phyloP scores from a whole-genome alignment of 805 yeast species.

The Candida pseudofarinosa region DNA sequence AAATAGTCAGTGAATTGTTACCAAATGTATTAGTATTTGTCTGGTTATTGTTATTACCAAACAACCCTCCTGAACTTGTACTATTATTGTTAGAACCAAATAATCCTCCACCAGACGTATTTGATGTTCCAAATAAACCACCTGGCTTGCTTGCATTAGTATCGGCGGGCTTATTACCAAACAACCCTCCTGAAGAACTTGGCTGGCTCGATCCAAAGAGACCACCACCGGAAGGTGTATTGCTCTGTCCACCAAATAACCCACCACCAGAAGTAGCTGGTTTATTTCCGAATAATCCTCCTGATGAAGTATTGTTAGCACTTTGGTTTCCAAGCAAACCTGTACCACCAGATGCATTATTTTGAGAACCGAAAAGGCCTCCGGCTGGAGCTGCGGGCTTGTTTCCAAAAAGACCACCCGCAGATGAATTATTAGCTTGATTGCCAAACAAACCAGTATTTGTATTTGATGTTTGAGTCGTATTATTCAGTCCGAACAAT shows the following conservation, averaged over 20 bases:
- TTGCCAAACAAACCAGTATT: conserved; percentile 10
- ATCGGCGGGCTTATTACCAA: conserved; percentile 27
- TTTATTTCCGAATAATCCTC: conserved; percentile 21
- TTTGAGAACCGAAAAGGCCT: conserved; percentile 25
- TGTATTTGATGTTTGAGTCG: conserved; percentile 4
- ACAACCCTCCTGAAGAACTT: conserved; percentile 38
- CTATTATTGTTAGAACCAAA: conserved; percentile 15
- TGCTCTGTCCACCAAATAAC: conserved; percentile 12
- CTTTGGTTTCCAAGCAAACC: conserved; percentile 12
- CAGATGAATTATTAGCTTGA: conserved; percentile 4
- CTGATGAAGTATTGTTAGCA: conserved; percentile 15
- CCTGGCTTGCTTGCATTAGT: conserved; percentile 14
- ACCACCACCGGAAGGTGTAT: conserved; percentile 14
- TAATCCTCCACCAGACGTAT: conserved; percentile 11
- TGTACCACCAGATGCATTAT: conserved; percentile 6
- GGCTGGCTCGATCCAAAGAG: conserved; percentile 21
- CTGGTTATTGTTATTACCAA: conserved; percentile 13
- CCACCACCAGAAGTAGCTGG: conserved; percentile 14
- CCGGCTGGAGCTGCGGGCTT: conserved; percentile 19
- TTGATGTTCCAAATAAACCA: conserved; percentile 38
- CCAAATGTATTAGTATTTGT: conserved; percentile 38
- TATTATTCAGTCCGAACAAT: conserved; percentile 22
- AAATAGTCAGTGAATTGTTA: conserved; percentile 1
- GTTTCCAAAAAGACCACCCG: conserved; percentile 14
- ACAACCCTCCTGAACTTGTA: conserved; percentile 19